phyloP scores from a whole-genome alignment of 768 basidiomycete species.

The Kwoniella heveanensis region DNA sequence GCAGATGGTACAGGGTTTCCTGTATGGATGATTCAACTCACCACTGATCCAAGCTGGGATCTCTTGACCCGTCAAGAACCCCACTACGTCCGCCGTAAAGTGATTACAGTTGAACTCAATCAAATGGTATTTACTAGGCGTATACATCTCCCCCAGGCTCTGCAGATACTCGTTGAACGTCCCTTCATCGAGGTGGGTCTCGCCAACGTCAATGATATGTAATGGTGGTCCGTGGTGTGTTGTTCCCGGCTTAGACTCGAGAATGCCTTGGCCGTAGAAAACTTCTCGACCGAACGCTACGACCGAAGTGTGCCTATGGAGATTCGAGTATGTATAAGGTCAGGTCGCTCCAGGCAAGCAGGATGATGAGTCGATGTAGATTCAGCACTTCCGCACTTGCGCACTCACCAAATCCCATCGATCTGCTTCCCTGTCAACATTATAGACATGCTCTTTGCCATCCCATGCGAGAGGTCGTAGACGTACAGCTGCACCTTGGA shows the following conservation, averaged over 20 bases:
- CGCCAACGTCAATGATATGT: constrained; percentile 46
- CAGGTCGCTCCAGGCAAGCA: too few relatives aligned
- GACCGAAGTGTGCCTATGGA: constrained; percentile 84
- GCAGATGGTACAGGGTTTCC: too few relatives aligned
- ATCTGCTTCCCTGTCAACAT: constrained; percentile 86
- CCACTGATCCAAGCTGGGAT: constrained; percentile 84
- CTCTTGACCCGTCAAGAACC: constrained; percentile 78
- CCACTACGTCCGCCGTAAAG: constrained; percentile 84
- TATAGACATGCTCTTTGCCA: constrained; percentile 74
- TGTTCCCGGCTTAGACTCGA: constrained; percentile 68
- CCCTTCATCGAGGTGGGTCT: constrained; percentile 68
- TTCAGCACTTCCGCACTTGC: too few relatives aligned
- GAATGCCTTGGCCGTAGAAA: constrained; percentile 88
- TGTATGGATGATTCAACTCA: constrained; percentile 47
- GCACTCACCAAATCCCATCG: constrained; percentile 82
- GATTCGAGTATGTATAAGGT: not conserved
- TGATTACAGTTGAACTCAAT: constrained; percentile 93
- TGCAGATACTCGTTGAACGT: constrained; percentile 82
- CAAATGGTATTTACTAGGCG: constrained; percentile 71
- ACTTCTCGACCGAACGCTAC: constrained; percentile 83
- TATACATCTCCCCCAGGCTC: constrained; percentile 77
- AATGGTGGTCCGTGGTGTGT: constrained; percentile 63
- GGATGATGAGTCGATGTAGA: too few relatives aligned
- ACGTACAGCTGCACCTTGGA: constrained; percentile 75
- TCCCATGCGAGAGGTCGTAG: constrained; percentile 86